A percentile compares a stretch with the other conserved stretches of the same genome.
Evolutionary conservation across 345 rosid genomes (phyloP).

Genomic region (Corchorus olitorius): DNA sequence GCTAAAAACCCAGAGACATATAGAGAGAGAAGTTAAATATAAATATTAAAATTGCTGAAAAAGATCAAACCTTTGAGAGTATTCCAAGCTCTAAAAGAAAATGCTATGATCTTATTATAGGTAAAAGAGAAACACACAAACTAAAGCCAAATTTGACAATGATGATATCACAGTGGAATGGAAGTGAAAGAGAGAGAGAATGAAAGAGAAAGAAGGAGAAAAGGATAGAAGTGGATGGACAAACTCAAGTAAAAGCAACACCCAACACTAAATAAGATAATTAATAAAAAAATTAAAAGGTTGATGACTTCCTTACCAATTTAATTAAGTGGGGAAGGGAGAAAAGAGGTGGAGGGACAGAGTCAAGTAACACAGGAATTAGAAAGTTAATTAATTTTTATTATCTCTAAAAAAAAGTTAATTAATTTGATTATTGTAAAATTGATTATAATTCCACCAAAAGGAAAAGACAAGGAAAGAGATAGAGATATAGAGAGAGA

Average conservation of each 20-base stretch:
- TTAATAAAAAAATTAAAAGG: slow-evolving; percentile 12
- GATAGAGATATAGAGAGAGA: not conserved
- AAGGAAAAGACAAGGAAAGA: not conserved
- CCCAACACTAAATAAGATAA: slow-evolving; percentile 8
- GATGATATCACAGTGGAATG: slow-evolving; percentile 20
- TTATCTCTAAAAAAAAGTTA: not conserved
- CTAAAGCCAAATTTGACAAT: slow-evolving; percentile 40
- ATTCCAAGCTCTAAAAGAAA: slow-evolving; percentile 9
- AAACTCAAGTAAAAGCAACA: slow-evolving; percentile 18
- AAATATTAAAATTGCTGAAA: slow-evolving; percentile 7
- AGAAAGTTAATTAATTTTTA: not conserved
- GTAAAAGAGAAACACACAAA: slow-evolving; percentile 25
- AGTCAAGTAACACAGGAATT: slow-evolving; percentile 12
- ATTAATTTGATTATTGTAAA: not conserved
- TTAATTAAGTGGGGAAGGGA: slow-evolving; percentile 6
- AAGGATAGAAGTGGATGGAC: slow-evolving; percentile 16
- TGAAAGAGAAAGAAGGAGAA: not conserved
- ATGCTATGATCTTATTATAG: slow-evolving; percentile 15
- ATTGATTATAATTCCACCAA: not conserved
- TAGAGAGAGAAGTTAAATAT: not conserved
- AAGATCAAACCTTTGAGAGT: slow-evolving; percentile 15
- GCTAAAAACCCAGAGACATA: not conserved
- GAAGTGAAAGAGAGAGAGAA: slow-evolving; percentile 24
- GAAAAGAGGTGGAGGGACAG: slow-evolving; percentile 18
- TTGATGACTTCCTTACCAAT: slow-evolving; percentile 29